Evolutionary conservation across 108 stramenopile genomes (phyloP), one percentile per base, ranked within the genome.

Genomic region (Nitzschia putrida): DNA sequence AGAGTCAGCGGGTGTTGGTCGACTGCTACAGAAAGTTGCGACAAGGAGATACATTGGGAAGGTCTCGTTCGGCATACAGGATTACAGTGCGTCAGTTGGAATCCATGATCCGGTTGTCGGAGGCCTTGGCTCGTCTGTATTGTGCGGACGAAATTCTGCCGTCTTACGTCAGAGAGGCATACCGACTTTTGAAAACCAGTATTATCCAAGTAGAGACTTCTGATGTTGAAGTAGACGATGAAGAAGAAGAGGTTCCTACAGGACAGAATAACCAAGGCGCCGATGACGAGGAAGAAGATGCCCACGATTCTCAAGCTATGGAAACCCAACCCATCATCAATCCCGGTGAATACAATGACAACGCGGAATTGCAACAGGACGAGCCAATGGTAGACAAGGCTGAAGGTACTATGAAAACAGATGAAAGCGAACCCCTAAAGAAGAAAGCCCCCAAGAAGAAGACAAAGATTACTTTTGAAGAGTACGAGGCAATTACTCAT

Each of bases 21-120:
- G 95, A 95, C 60, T 99, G 97, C 74, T 99, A 99, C 72, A 87
- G 96, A 10, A 92, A 89, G 42, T 82, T 99, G 20, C 88, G 98
- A 14, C 94, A 97, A 81, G 91, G 94, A 22, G 98, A 99, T 72
- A 89, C 88, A 26, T 71, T 97, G 68, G 98, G 98, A 16, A 82
- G 94, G 26, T 91, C 78, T 58, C 85, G 95, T 23, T 94, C 96
- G 8, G 97, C 99, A 8, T 99, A 98, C 72, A 91, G 99, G 29
- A 98, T 99, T 69, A 99, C 99, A 7, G 99, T 99, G 45, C 93
- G 99, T 50, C 98, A 99, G 81, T 85, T 99, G 22, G 99, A 99
- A 80, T 95, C 95, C 21, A 81, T 99, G 83, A 92, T 99, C 71
- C 95, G 99, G 13, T 86, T 99, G 26, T 93, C 94, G 16, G 99